A percentile compares a stretch with the other conserved stretches of the same genome.
Evolutionary conservation across 2,329 filamentous ascomycete species (phyloP).

Genomic region (Paracamarosporium sp.): DNA sequence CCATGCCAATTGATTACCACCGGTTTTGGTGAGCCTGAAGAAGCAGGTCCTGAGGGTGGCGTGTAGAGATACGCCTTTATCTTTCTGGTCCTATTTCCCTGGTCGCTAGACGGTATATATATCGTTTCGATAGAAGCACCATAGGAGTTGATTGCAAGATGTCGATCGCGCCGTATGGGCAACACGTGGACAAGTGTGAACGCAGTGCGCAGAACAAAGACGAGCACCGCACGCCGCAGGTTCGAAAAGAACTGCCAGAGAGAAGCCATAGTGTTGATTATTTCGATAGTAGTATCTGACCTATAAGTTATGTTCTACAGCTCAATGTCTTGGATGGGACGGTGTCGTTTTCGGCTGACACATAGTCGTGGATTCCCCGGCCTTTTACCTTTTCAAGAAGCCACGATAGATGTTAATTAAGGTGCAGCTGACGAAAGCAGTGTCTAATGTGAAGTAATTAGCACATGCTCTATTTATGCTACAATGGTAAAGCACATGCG

Average conservation of each 20-base stretch:
- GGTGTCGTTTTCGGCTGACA: not conserved
- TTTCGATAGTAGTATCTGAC: not conserved
- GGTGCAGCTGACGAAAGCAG: too few relatives aligned
- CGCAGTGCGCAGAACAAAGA: not conserved
- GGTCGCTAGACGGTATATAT: not conserved
- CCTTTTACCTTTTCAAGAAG: too few relatives aligned
- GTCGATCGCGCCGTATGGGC: not conserved
- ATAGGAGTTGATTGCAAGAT: not conserved
- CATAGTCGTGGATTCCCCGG: not conserved
- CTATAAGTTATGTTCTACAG: not conserved
- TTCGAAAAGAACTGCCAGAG: not conserved
- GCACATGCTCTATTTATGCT: too few relatives aligned
- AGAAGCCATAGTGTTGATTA: not conserved
- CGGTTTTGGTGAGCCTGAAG: constrained; percentile 18
- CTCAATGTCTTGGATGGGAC: not conserved
- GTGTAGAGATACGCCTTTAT: constrained; percentile 27
- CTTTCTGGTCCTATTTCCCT: not conserved
- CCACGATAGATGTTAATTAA: too few relatives aligned
- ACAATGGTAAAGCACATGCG: not conserved
- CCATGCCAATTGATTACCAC: constrained; percentile 46
- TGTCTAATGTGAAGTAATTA: too few relatives aligned
- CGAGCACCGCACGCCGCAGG: not conserved
- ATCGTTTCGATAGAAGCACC: not conserved
- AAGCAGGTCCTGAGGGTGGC: constrained; percentile 6
- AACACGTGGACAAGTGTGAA: not conserved